phyloP scores from a whole-genome alignment of 2,329 filamentous ascomycete genomes.

The Pestalotiopsis sp. region DNA sequence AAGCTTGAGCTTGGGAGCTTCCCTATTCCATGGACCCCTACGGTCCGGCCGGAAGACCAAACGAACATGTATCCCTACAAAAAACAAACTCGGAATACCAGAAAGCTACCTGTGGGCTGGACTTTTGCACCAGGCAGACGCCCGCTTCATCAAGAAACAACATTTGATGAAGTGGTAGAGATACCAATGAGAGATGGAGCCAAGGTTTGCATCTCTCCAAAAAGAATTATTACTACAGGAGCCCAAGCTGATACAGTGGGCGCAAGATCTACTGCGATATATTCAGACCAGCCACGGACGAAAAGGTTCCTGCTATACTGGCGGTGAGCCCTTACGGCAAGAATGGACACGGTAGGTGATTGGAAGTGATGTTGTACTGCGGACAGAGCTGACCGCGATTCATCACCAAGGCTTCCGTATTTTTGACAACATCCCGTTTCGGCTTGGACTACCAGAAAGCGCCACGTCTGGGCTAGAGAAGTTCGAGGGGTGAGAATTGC shows the following conservation, averaged over 20 bases:
- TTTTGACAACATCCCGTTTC: not conserved
- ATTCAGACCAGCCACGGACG: not conserved
- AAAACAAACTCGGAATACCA: not conserved
- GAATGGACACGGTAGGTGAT: not conserved
- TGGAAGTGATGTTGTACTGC: not conserved
- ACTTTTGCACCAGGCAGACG: not conserved
- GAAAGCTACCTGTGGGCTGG: not conserved
- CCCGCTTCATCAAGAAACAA: not conserved
- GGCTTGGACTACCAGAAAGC: not conserved
- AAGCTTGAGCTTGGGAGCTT: not conserved
- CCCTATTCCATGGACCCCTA: not conserved
- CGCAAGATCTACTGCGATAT: not conserved
- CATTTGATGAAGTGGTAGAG: not conserved
- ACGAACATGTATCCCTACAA: not conserved
- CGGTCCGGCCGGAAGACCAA: not conserved
- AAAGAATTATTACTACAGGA: not conserved
- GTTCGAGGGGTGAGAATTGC: not conserved
- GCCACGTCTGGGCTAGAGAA: not conserved
- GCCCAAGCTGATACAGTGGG: not conserved
- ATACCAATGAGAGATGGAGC: not conserved
- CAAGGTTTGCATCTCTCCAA: not conserved
- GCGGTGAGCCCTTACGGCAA: not conserved
- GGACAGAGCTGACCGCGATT: not conserved
- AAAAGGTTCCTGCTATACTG: not conserved
- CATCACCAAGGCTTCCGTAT: not conserved